Base-by-base conservation (phyloP, 345 rosid species). In the Passiflora organensis region DNA sequence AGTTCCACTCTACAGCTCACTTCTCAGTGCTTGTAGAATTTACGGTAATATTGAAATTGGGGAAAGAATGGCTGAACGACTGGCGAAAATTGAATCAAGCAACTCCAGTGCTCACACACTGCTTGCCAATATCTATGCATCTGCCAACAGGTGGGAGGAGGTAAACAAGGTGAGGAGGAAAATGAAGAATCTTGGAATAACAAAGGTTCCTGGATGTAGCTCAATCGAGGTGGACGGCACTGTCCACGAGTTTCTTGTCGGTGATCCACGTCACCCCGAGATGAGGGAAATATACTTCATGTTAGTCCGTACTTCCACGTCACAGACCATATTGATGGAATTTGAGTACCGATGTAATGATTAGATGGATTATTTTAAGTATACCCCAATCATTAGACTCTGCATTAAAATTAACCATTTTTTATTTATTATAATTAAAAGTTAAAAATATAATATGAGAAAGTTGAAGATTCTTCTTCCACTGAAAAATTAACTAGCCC, bases 131-230 rank as follows among this genome's bases (percentile, higher is more conserved):
- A 78, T 78, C 23, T 91, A 87, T 49, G 95, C 89, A 34, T 75
- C 73, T 25, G 80, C 81, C 5, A 64, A 79, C 50, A 82, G 80
- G 75, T 82, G 97, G 96, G 86, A 81, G 59, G 95, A 87, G 65
- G 86, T 72, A 20, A 79, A 63, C 13, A 78, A 48, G 54, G 83
- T 80, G 64, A 83, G 96, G 71, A 68, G 51, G 70, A 74, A 73
- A 65, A 87, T 91, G 97, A 85, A 82, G 67, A 78, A 72, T 61
- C 75, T 82, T 15, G 86, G 91, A 47, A 76, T 87, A 6, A 76
- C 55, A 67, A 87, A 82, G 80, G 60, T 75, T 38, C 91, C 96
- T 18, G 97, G 95, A 32, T 85, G 91, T 48, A 85, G 95, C 70
- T 80, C 84, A 21, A 51, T 87, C 0, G 80, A 85, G 72, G 70